Evolutionary conservation across 73 alveolate genomes (phyloP).

Genomic region (Durusdinium trenchii): DNA sequence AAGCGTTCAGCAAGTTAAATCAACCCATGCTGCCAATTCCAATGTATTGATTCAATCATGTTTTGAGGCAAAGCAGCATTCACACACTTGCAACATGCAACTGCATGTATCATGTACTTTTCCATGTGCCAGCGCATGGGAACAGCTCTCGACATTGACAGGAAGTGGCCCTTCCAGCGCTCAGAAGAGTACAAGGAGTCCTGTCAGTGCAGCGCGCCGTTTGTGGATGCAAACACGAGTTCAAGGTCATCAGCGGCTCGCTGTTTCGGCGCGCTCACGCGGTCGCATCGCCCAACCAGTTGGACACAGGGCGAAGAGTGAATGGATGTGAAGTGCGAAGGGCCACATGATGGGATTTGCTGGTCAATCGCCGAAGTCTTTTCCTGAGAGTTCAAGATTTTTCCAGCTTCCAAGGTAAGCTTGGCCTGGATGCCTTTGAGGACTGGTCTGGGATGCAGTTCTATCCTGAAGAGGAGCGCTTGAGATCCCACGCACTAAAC

Average conservation of each 20-base stretch:
- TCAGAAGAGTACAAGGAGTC: constrained; percentile 75
- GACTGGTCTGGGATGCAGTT: constrained; percentile 88
- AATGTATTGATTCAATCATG: not conserved
- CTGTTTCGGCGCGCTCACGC: not conserved
- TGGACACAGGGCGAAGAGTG: not conserved
- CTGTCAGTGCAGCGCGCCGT: constrained; percentile 62
- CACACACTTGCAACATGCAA: not conserved
- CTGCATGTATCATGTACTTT: too few relatives aligned
- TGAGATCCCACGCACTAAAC: not conserved
- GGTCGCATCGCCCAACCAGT: not conserved
- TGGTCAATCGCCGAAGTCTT: not conserved
- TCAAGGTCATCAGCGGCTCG: constrained; percentile 54
- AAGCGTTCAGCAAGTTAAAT: not conserved
- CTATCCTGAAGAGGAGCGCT: constrained; percentile 64
- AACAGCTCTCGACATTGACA: not conserved
- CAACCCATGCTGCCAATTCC: not conserved
- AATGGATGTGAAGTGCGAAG: not conserved
- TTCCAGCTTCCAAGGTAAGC: not conserved
- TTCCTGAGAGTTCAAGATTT: not conserved
- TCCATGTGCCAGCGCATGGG: not conserved
- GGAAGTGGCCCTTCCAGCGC: constrained; percentile 80
- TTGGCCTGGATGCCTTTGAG: constrained; percentile 75
- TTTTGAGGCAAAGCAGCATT: not conserved
- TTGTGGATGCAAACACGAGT: constrained; percentile 82
- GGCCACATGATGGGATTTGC: not conserved